These are phyloP conservation scores for Cubamyces lactineus DNA, from an alignment of 768 basidiomycete species.

Conservation along the genomic window DNA sequence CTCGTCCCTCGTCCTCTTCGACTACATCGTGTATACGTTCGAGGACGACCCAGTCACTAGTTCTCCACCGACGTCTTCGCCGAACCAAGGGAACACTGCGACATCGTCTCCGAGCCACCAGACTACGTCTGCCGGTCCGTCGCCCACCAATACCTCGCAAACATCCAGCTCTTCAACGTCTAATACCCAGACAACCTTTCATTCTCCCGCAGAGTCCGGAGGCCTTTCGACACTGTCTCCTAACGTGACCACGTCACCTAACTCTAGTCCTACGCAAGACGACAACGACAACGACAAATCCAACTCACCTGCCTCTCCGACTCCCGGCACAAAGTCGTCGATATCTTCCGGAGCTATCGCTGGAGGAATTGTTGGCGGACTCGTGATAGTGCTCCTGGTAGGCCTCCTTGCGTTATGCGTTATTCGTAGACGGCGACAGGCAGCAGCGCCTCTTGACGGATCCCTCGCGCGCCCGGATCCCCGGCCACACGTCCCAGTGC, in stretches of 20 bases:
- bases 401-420: neutral
- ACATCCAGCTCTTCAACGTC: neutral
- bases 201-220: neutral
- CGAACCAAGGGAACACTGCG: neutral
- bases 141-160: neutral
- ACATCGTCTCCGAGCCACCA: neutral
- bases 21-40: conserved; percentile 19
- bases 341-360: conserved; percentile 5
- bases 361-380: neutral
- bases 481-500: too few species aligned
- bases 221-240: neutral
- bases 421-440: neutral
- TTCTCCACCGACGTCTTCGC: neutral
- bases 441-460: neutral
- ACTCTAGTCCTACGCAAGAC: too few species aligned
- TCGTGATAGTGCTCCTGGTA: neutral
- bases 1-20: conserved; percentile 17
- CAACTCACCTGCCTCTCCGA: neutral
- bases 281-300: too few species aligned
- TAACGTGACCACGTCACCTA: neutral
- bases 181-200: neutral
- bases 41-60: neutral
- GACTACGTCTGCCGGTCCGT: neutral
- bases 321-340: neutral
- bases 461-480: too few species aligned